phyloP scores from a whole-genome alignment of 2,329 filamentous ascomycete genomes.

The Fusarium goolgardi region DNA sequence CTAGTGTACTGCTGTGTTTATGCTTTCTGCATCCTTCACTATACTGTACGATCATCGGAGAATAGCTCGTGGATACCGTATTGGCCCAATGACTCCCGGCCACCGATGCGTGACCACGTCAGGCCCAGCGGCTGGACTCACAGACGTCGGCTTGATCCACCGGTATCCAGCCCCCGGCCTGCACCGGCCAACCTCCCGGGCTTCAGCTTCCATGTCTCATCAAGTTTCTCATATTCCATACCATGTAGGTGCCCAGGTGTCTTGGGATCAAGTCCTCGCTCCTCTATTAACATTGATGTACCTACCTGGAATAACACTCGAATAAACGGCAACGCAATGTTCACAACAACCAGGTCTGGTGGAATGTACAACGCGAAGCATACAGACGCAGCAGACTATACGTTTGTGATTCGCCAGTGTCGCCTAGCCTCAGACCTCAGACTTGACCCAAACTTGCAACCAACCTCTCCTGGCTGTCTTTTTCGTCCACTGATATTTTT shows the following conservation, averaged over 20 bases:
- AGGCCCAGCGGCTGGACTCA: conserved; percentile 42
- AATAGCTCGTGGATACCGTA: conserved; percentile 34
- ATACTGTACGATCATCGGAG: conserved; percentile 36
- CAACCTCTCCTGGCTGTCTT: conserved; percentile 10
- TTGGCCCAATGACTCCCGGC: conserved; percentile 37
- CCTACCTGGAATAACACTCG: background rate
- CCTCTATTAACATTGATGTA: background rate
- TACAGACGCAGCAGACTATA: background rate
- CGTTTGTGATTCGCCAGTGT: conserved; percentile 3
- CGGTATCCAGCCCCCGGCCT: conserved; percentile 38
- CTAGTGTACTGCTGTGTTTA: background rate
- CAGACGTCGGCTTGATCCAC: conserved; percentile 42
- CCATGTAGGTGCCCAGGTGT: background rate
- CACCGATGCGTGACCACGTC: conserved; percentile 47
- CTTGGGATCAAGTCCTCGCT: conserved; percentile 10
- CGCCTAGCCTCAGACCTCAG: conserved; percentile 3
- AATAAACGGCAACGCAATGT: background rate
- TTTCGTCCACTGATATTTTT: conserved; percentile 1
- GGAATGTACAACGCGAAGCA: conserved; percentile 15
- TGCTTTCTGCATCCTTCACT: background rate
- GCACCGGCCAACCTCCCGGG: conserved; percentile 25
- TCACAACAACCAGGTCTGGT: background rate
- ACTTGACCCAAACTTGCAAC: conserved; percentile 14
- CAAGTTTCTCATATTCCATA: conserved; percentile 22
- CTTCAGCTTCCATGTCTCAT: conserved; percentile 25